Base-by-base conservation (phyloP, 495 filamentous ascomycete genomes). In the Paragyromitra xinjiangensis region DNA sequence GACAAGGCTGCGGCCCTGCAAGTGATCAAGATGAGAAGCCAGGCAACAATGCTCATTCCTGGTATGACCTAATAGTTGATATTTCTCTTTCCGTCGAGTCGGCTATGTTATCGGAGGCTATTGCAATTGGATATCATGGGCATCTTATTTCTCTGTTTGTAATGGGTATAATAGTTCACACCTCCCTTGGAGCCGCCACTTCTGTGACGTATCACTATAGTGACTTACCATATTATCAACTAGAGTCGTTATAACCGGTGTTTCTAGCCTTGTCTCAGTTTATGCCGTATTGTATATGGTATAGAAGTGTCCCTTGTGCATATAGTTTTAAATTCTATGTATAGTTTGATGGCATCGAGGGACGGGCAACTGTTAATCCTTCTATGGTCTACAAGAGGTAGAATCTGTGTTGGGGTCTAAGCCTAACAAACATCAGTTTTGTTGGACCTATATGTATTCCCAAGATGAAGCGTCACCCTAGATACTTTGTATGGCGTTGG, bases 1-100 rank as follows among this genome's bases (percentile, higher is more conserved):
- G 55, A 71, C 67, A 55, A 75, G 55, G 53, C n/a, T 69, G 53
- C 26, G 56, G 63, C 16, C 16, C 42, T 65, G 61, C 48, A 65
- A 34, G 48, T 29, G 9, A 34, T 40, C 42, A 42, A 63, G 59
- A 63, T 63, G 37, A 42, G 37, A 34, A 39, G 24, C 34, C 26
- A 59, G 55, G 26, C 8, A 34, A 50, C 14, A 72, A 65, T 64
- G 11, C 44, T 19, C 19, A 72, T 58, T 50, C 50, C 48, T 19
- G 14, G 65, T 7, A 56, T 63, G 24, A 53, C 3, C 62, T 19
- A 53, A 67, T 73, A 48, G 48, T 24, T 8, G 37, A 64, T 51
- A 66, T 51, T 34, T 34, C 29, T 34, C 39, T 53, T 50, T 24
- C 6, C 34, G 44, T 55, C 48, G 24, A n/a, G 44, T 71, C 29